These are phyloP conservation scores for Xanthoconium stramineum DNA, from an alignment of 768 basidiomycete genomes.

Conservation along the genomic window DNA sequence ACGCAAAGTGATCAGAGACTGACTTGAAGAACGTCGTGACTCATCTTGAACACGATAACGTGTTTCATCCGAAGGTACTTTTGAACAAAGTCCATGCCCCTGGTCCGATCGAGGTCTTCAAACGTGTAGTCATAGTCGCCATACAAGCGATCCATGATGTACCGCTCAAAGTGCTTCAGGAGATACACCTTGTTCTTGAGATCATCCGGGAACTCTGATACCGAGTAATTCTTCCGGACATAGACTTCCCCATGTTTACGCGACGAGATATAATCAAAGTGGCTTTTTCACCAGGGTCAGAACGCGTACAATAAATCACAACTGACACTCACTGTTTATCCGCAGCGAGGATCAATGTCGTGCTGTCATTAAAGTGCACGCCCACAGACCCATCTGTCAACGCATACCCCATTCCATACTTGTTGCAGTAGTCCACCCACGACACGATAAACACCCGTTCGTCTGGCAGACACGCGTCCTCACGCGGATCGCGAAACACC, in stretches of 20 bases:
- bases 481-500: slow-evolving; percentile 64
- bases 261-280: slow-evolving; percentile 85
- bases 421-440: slow-evolving; percentile 99
- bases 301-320: background rate
- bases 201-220: slow-evolving; percentile 72
- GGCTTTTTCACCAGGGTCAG: slow-evolving; percentile 34
- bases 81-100: slow-evolving; percentile 94
- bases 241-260: slow-evolving; percentile 63
- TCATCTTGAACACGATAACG: slow-evolving; percentile 94
- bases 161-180: slow-evolving; percentile 89
- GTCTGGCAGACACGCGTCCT: slow-evolving; percentile 50
- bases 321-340: slow-evolving; percentile 69
- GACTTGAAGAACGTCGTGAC: slow-evolving; percentile 94
- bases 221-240: slow-evolving; percentile 67
- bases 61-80: slow-evolving; percentile 96
- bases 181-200: slow-evolving; percentile 90
- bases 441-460: slow-evolving; percentile 90
- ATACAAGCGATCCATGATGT: slow-evolving; percentile 89
- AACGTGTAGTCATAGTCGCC: slow-evolving; percentile 84
- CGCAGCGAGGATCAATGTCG: slow-evolving; percentile 78
- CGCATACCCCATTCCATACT: slow-evolving; percentile 99
- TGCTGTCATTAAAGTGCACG: slow-evolving; percentile 96
- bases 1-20: slow-evolving; percentile 13
- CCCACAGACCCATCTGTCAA: slow-evolving; percentile 93
- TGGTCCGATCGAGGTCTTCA: slow-evolving; percentile 59